A percentile compares a stretch with the other conserved stretches of the same genome.
phyloP scores from a whole-genome alignment of 345 rosid genomes.

The Boechera divaricarpa region DNA sequence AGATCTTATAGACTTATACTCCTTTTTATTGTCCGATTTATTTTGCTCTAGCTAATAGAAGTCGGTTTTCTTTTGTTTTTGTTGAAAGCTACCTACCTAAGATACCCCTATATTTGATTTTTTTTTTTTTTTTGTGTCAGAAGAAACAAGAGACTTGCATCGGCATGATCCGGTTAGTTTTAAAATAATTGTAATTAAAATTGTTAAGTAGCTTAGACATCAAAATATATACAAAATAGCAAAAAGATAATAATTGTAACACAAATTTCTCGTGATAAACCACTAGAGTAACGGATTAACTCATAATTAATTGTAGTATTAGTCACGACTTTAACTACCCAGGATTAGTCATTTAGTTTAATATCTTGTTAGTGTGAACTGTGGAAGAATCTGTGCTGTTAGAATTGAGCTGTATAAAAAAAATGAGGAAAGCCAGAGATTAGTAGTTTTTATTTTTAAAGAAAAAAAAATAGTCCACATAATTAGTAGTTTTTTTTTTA shows the following conservation, averaged over 20 bases:
- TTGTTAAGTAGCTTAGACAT: not conserved
- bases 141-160: constrained; percentile 22
- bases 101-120: constrained; percentile 23
- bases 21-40: not conserved
- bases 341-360: not conserved
- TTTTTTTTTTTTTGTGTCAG: constrained; percentile 1
- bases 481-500: not conserved
- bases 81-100: constrained; percentile 11
- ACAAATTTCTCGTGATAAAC: constrained; percentile 9
- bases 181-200: not conserved
- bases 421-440: not conserved
- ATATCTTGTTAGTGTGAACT: constrained; percentile 24
- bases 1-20: not conserved
- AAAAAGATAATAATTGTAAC: not conserved
- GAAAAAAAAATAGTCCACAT: constrained; percentile 18
- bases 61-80: not conserved
- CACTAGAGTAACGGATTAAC: not conserved
- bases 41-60: not conserved
- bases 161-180: constrained; percentile 11
- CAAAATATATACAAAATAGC: no score
- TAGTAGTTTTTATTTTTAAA: no score
- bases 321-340: not conserved
- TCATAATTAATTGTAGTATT: not conserved
- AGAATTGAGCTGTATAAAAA: not conserved
- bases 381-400: not conserved